Percentiles rank a stretch among this genome's conserved stretches.
phyloP scores from a whole-genome alignment of 2,329 filamentous ascomycete species.

The Trematosphaeria pertusa region DNA sequence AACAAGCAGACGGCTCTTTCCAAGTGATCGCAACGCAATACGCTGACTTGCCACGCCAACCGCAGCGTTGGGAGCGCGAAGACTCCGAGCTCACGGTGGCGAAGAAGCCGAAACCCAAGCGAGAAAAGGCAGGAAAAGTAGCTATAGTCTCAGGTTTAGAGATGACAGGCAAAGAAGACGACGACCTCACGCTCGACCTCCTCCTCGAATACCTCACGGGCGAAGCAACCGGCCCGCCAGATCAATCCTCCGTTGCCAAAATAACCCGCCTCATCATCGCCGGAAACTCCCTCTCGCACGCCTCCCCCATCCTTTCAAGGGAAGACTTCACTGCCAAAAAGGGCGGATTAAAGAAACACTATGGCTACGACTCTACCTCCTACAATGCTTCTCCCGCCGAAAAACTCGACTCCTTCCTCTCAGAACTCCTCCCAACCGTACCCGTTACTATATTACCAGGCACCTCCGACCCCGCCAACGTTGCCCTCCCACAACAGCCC shows the following conservation, averaged over 20 bases:
- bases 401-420: conserved; percentile 82
- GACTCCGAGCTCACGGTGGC: conserved; percentile 51
- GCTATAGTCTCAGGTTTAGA: conserved; percentile 88
- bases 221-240: conserved; percentile 69
- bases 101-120: conserved; percentile 47
- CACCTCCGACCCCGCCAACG: conserved; percentile 83
- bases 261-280: conserved; percentile 91
- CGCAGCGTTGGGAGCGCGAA: conserved; percentile 76
- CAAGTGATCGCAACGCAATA: conserved; percentile 90
- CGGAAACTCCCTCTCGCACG: conserved; percentile 78
- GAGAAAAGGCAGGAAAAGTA: conserved; percentile 69
- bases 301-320: conserved; percentile 54
- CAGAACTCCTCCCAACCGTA: conserved; percentile 80
- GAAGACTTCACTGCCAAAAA: conserved; percentile 54
- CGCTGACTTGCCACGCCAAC: conserved; percentile 84
- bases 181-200: conserved; percentile 77
- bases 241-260: conserved; percentile 66
- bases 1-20: conserved; percentile 90
- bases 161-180: conserved; percentile 78
- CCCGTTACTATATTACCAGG: conserved; percentile 91
- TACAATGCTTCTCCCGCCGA: conserved; percentile 89
- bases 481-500: conserved; percentile 88
- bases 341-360: conserved; percentile 71
- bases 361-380: conserved; percentile 87
- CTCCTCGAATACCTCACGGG: conserved; percentile 88